Evolutionary conservation across 257 asterid species (phyloP), one percentile per base, ranked within the genome.

Genomic region (Euphrasia confusa): DNA sequence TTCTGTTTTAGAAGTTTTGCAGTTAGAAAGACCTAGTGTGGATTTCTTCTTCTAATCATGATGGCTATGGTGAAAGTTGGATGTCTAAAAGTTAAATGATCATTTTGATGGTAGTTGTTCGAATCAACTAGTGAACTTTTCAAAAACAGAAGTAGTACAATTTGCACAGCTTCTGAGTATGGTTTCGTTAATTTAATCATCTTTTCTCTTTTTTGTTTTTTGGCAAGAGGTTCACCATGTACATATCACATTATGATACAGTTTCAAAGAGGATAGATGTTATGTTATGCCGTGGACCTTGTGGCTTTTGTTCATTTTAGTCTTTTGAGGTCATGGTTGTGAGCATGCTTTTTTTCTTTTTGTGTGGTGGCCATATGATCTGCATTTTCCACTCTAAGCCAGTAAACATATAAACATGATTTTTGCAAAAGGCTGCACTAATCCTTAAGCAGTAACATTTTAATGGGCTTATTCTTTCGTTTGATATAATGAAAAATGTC

Each of bases 391-490:
- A 28, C 27, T 32, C 40, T 27, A 44, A 54, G 39, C 24, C 56
- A 10, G 26, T 37, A 49, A 9, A 15, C 13, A 7, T 37, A 37
- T 21, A 37, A 35, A 33, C 2, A 35, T 10, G 50, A 13, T 53
- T 53, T 39, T n/a, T 12, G 30, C 7, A 5, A 45, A 58, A 28
- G 44, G 53, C 52, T 52, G 49, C 48, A 13, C 32, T 18, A 2
- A 44, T 4, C 5, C 53, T 47, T 47, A 5, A 47, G 18, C 53
- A 5, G 14, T 47, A 12, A 12, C 1, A 52, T 61, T 61, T 66
- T 33, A 13, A 42, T 71, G 75, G 47, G n/a, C 70, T 59, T 65
- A 47, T 26, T 47, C 10, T 56, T 55, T 24, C 54, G 45, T 33
- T 37, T 55, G 1, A 17, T 49, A 7, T 14, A 50, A 14, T 14